These are phyloP conservation scores for Tetratostichococcus sp. DNA, from an alignment of 139 green algal species.

Conservation along the genomic window DNA sequence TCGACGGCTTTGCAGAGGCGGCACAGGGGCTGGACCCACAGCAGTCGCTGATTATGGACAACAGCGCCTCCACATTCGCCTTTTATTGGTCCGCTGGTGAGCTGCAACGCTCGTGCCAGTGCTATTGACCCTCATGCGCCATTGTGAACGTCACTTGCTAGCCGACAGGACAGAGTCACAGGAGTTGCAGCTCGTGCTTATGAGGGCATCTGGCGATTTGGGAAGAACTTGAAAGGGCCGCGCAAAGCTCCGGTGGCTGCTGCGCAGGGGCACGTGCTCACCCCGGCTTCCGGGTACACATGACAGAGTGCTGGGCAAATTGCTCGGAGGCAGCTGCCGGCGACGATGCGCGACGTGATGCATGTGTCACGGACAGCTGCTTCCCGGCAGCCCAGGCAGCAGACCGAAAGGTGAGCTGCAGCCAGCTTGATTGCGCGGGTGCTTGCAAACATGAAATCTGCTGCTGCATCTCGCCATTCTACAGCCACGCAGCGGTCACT, in stretches of 20 bases:
- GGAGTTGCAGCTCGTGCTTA: too few relatives aligned
- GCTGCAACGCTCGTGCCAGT: too few relatives aligned
- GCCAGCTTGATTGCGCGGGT: too few relatives aligned
- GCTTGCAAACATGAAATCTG: too few relatives aligned
- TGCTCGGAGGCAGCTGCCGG: slow-evolving; percentile 33
- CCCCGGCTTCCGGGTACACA: slow-evolving; percentile 14
- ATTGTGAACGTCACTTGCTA: too few relatives aligned
- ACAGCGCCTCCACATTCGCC: not conserved
- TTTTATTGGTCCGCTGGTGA: not conserved
- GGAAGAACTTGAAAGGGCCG: too few relatives aligned
- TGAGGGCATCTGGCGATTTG: too few relatives aligned
- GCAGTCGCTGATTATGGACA: not conserved
- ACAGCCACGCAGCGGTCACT: too few relatives aligned
- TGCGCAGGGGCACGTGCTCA: not conserved
- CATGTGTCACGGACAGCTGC: slow-evolving; percentile 21
- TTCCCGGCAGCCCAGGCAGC: slow-evolving; percentile 15
- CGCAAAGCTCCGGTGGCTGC: too few relatives aligned
- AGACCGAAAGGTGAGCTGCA: slow-evolving; percentile 26
- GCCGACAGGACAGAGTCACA: too few relatives aligned
- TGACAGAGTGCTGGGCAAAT: slow-evolving; percentile 31
- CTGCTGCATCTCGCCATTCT: too few relatives aligned
- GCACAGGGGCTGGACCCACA: not conserved
- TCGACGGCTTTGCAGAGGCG: slow-evolving; percentile 2
- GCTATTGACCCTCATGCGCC: too few relatives aligned
- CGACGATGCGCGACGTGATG: slow-evolving; percentile 11